A percentile compares a stretch with the other conserved stretches of the same genome.
Conservation (phyloP, 306 rosid genomes). For the Mimosa bimucronata region DNA sequence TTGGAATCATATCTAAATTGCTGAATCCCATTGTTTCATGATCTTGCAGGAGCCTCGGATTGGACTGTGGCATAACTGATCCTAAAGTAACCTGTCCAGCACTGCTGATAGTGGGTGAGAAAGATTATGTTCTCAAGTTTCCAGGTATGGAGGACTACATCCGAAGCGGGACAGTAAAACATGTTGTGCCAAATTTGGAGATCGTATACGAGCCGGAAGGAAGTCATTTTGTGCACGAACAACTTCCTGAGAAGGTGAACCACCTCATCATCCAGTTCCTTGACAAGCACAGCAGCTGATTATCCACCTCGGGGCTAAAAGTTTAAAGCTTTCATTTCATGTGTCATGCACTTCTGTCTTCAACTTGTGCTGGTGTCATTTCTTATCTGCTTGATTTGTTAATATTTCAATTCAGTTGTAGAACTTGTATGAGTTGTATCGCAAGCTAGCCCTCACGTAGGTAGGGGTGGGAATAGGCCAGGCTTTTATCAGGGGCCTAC, state of each 20-base stretch:
- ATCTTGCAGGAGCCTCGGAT: conserved; percentile 42
- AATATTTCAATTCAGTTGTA: not conserved
- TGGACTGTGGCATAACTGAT: conserved; percentile 53
- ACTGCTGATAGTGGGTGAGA: conserved; percentile 58
- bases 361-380: conserved; percentile 16
- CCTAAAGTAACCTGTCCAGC: conserved; percentile 54
- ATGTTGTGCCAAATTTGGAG: conserved; percentile 58
- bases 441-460: not conserved
- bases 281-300: conserved; percentile 49
- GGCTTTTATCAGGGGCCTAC: too few species aligned
- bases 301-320: not conserved
- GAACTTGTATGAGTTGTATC: not conserved
- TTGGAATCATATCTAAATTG: too few species aligned
- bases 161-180: conserved; percentile 48
- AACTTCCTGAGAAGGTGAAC: conserved; percentile 59
- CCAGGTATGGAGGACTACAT: conserved; percentile 62
- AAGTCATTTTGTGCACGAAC: conserved; percentile 62
- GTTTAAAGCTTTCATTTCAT: conserved; percentile 11
- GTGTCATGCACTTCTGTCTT: not conserved
- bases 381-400: not conserved
- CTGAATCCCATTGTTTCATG: not conserved
- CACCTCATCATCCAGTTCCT: conserved; percentile 57
- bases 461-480: too few species aligned
- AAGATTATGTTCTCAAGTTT: conserved; percentile 53
- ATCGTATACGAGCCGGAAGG: conserved; percentile 53